Evolutionary conservation across 352 stramenopile genomes (phyloP), one percentile per base, ranked within the genome.

Genomic region (Phytophthora capsici): DNA sequence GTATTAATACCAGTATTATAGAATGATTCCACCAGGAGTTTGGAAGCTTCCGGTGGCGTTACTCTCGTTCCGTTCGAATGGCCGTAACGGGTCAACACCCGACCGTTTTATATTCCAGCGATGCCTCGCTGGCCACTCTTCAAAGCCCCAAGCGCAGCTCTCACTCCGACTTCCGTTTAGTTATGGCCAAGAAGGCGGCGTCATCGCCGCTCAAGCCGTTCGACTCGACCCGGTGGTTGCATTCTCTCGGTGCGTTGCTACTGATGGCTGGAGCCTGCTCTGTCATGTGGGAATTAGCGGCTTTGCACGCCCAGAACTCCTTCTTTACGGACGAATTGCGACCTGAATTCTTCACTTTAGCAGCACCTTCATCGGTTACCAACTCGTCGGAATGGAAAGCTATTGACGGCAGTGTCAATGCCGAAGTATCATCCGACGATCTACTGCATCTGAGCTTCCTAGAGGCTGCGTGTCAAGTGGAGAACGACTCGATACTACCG

Each of bases 381-480:
- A 56, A 49, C 1, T 63, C 48, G 4, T 32, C 16, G 20, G 63
- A 57, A 28, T 72, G 57, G 57, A 45, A 49, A 16, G n/a, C 49
- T 19, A 63, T 72, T 14, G 63, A 72, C 36, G 55, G 36, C 47
- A 56, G 46, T 19, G 52, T 50, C 9, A 34, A 65, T 23, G 48
- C 51, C 17, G 52, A 73, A 22, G 25, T 73, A 4, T 49, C 67
- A 30, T 65, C 76, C 23, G 67, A 74, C 23, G 77, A 83, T 41
- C 56, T 75, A n/a, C 62, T 84, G 34, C 75, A 86, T 32, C 23
- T 84, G 61, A 75, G 51, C 10, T 48, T 48, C 53, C 25, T 86
- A 47, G 69, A 84, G 26, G 45, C 44, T 8, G 68, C 72, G 23
- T 86, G 78, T 25, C 48, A 80, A 37, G 65, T 63, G 40, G 48